These are phyloP conservation scores for Hansenula sp. DNA, from an alignment of 1,139 yeast species.

Conservation along the genomic window DNA sequence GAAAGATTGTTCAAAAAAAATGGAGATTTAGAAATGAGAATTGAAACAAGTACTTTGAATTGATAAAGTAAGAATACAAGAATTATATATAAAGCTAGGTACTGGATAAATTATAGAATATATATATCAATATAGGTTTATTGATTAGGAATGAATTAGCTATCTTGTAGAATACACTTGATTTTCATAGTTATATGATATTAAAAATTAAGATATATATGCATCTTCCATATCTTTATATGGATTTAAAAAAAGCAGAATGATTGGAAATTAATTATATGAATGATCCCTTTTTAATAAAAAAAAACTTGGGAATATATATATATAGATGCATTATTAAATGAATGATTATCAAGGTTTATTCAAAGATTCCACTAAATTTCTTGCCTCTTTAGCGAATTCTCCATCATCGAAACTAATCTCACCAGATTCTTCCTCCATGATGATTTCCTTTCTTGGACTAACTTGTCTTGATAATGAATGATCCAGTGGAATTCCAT, in stretches of 20 bases:
- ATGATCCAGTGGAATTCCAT: background rate
- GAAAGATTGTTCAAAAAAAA: conserved; percentile 12
- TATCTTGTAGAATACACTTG: too few species aligned
- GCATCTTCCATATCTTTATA: too few species aligned
- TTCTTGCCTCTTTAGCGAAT: conserved; percentile 22
- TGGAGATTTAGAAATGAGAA: conserved; percentile 17
- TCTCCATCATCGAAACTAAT: conserved; percentile 10
- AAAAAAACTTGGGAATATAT: background rate
- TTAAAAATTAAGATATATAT: background rate
- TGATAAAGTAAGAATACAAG: background rate
- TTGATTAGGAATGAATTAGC: too few species aligned
- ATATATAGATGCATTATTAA: background rate
- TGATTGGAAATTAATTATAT: background rate
- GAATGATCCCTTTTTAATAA: background rate
- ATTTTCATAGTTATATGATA: too few species aligned
- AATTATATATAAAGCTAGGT: background rate
- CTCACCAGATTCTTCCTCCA: background rate
- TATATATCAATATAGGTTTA: background rate
- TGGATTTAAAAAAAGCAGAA: background rate
- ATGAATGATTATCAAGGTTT: background rate
- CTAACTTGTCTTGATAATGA: background rate
- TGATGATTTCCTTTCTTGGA: background rate
- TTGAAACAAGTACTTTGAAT: conserved; percentile 16
- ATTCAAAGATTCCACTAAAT: conserved; percentile 19
- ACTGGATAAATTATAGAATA: background rate